Base-by-base conservation (phyloP, 176 grass and related monocot species). In the Elaeis guineensis region DNA sequence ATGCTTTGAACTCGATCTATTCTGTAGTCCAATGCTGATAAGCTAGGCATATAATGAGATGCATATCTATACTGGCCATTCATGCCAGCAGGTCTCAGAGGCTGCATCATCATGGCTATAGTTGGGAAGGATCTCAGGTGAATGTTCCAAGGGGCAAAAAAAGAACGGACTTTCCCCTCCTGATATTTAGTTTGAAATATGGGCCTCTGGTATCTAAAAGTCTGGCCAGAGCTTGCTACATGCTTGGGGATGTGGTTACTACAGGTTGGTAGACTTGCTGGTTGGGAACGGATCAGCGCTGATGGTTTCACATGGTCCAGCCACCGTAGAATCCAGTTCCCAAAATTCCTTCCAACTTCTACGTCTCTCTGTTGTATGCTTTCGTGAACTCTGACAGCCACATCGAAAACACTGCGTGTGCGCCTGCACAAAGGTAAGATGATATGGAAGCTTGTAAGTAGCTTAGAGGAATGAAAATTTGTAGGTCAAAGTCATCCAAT, bases 71-170 rank as follows among this genome's bases (percentile, higher is more conserved):
- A 59, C 18, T 71, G 68, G 39, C 21, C 44, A 71, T 71, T 50
- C 68, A 50, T n/a, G 24, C 55, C 56, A 6, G 57, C 21, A 14
- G 39, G 68, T 48, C 22, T 58, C 22, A 59, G 17, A 14, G 55
- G 68, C 39, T 8, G 55, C 55, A 71, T 71, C 68, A 71, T 60
- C 68, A 71, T 71, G 21, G 21, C 68, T 52, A 71, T 60, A 8
- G 68, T 59, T 19, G 68, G 68, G 55, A 61, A 59, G 17, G 55
- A 25, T 28, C 48, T 71, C 23, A 29, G 50, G 3, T 8, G 32
- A 55, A 71, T 23, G 48, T 26, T 51, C 39, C 56, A 60, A 25
- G 68, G 68, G 26, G 21, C 51, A 4, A 61, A 71, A 56, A 71
- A 61, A 6, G 57, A 71, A 26, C 23, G 32, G 18, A 55, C 55